Conservation (phyloP, 371 early-diverging fungal genomes). For the Basidiobolus meristosporus region DNA sequence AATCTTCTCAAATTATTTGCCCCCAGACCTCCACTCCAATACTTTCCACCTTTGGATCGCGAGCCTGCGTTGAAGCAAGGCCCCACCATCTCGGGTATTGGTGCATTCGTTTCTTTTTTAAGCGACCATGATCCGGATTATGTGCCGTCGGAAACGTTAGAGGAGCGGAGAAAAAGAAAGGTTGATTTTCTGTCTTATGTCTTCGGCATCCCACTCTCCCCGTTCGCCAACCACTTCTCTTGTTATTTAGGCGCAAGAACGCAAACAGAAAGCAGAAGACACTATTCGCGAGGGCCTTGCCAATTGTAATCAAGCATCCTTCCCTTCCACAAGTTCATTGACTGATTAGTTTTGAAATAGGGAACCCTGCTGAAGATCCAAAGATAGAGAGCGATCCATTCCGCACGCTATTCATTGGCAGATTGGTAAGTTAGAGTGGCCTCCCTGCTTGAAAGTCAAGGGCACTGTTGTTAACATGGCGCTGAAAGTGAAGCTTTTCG, state of each 20-base stretch:
- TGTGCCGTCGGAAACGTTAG: slow-evolving; percentile 48
- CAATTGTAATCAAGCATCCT: slow-evolving; percentile 16
- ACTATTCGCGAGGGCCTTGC: slow-evolving; percentile 25
- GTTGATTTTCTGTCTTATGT: slow-evolving; percentile 15
- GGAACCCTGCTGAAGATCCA: slow-evolving; percentile 49
- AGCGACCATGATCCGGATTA: slow-evolving; percentile 48
- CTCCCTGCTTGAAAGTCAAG: not conserved
- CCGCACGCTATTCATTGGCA: slow-evolving; percentile 79
- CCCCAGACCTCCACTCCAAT: slow-evolving; percentile 70
- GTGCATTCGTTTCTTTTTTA: slow-evolving; percentile 31
- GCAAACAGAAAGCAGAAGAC: slow-evolving; percentile 31
- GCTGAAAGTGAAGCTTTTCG: too few species aligned
- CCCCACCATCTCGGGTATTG: slow-evolving; percentile 40
- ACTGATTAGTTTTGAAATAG: slow-evolving; percentile 16
- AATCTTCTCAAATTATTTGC: slow-evolving; percentile 77
- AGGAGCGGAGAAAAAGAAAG: slow-evolving; percentile 45
- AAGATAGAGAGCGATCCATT: slow-evolving; percentile 72
- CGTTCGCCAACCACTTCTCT: not conserved
- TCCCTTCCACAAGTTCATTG: slow-evolving; percentile 6
- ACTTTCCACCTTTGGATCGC: slow-evolving; percentile 51
- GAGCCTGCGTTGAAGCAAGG: slow-evolving; percentile 41
- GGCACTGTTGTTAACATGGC: not conserved
- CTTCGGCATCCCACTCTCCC: not conserved
- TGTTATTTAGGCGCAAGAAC: slow-evolving; percentile 20
- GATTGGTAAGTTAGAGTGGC: slow-evolving; percentile 54